Percentiles rank a stretch among this genome's conserved stretches.
Conservation (phyloP, 768 basidiomycete species). For the Leccinum variicolor region DNA sequence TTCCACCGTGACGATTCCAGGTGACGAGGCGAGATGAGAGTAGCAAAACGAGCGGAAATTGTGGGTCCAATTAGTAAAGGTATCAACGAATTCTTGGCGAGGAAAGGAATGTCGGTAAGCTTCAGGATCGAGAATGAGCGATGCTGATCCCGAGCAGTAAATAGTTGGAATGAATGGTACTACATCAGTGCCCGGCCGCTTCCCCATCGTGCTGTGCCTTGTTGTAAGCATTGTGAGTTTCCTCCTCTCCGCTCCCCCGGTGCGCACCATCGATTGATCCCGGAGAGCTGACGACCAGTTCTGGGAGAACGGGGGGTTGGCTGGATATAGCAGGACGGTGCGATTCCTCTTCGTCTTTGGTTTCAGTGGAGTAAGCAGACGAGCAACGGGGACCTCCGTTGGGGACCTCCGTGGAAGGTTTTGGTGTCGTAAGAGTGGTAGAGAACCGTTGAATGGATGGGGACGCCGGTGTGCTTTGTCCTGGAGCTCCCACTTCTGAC, state of each 20-base stretch:
- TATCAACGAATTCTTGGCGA: not conserved
- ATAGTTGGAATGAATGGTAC: not conserved
- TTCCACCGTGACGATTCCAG: conserved; percentile 2
- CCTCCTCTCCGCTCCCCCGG: conserved; percentile 14
- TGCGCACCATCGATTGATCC: conserved; percentile 29
- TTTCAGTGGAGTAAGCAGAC: conserved; percentile 29
- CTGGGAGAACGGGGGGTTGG: conserved; percentile 31
- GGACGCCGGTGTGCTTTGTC: conserved; percentile 18
- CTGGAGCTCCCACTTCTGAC: conserved; percentile 13
- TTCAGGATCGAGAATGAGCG: not conserved
- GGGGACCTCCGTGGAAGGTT: conserved; percentile 26
- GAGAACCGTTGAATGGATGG: conserved; percentile 24
- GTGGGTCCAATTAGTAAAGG: not conserved
- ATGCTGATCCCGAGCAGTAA: not conserved
- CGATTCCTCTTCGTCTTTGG: conserved; percentile 25
- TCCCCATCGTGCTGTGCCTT: conserved; percentile 23
- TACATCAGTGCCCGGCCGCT: conserved; percentile 16
- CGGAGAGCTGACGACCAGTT: conserved; percentile 34
- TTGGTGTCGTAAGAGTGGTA: conserved; percentile 24
- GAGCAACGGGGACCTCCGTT: conserved; percentile 21
- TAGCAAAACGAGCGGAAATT: conserved; percentile 18
- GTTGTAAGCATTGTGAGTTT: conserved; percentile 11
- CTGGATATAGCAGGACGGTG: conserved; percentile 24
- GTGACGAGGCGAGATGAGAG: not conserved
- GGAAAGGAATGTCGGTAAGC: not conserved